Evolutionary conservation across 805 yeast genomes (phyloP).

Genomic region (Ogataea ramenticola): DNA sequence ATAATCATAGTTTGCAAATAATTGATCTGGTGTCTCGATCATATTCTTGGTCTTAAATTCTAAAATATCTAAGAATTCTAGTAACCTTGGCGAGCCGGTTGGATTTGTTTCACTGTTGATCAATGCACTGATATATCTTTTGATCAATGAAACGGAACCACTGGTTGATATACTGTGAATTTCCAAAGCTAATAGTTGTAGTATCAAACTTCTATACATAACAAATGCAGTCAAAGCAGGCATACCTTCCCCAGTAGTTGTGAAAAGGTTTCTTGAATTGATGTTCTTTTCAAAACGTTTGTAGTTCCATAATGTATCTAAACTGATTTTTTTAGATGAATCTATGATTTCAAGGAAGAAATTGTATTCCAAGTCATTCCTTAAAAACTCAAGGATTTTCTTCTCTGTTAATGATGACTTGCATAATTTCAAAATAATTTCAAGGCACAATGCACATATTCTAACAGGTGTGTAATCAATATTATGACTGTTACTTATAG

Average conservation of each 20-base stretch:
- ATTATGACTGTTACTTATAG: constrained; percentile 27
- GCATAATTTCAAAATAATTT: constrained; percentile 56
- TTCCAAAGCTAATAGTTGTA: constrained; percentile 66
- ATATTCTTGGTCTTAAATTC: constrained; percentile 45
- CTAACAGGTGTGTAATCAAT: constrained; percentile 50
- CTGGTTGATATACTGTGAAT: constrained; percentile 47
- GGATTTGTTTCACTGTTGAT: constrained; percentile 43
- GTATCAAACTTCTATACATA: constrained; percentile 48
- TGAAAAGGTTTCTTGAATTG: constrained; percentile 24
- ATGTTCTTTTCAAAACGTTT: constrained; percentile 36
- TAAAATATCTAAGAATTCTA: constrained; percentile 64
- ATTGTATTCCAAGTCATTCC: constrained; percentile 30
- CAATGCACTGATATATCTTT: constrained; percentile 44
- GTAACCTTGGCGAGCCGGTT: constrained; percentile 57
- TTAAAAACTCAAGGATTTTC: constrained; percentile 43
- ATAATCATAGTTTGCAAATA: constrained; percentile 31
- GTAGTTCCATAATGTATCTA: constrained; percentile 49
- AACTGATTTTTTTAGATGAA: constrained; percentile 48
- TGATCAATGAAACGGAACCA: constrained; percentile 44
- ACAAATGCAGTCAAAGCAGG: constrained; percentile 57
- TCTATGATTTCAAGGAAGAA: constrained; percentile 46
- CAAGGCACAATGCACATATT: constrained; percentile 51
- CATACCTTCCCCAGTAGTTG: constrained; percentile 31
- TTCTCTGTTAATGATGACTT: constrained; percentile 47
- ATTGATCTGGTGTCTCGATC: constrained; percentile 31